A percentile compares a stretch with the other conserved stretches of the same genome.
phyloP scores from a whole-genome alignment of 306 rosid species.

The Rosa chinensis region DNA sequence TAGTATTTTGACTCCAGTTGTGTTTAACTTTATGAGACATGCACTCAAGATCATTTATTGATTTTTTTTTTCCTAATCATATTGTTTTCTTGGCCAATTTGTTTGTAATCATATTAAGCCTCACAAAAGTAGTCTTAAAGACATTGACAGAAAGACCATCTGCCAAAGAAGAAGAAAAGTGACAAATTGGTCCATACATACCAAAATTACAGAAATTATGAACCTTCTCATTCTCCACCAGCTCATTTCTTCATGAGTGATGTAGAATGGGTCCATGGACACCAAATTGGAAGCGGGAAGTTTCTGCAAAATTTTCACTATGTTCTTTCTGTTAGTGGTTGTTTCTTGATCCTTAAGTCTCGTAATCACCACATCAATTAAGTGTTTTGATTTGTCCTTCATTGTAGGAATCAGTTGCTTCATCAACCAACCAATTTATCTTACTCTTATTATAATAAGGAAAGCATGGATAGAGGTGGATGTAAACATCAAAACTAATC shows the following conservation, averaged over 20 bases:
- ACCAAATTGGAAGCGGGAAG: neutral
- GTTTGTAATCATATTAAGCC: neutral
- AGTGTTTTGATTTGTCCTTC: neutral
- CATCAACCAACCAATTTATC: neutral
- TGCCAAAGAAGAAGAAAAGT: neutral
- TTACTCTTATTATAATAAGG: neutral
- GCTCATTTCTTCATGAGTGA: neutral
- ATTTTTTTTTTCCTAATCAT: neutral
- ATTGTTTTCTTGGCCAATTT: neutral
- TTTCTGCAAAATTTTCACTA: neutral
- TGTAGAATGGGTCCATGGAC: neutral
- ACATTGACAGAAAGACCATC: neutral
- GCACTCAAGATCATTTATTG: neutral
- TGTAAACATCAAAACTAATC: neutral
- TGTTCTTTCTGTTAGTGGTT: neutral
- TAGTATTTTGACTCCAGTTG: neutral
- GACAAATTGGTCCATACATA: neutral
- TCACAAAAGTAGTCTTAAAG: neutral
- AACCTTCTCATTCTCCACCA: neutral
- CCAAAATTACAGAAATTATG: neutral
- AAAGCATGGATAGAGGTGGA: neutral
- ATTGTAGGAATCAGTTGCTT: neutral
- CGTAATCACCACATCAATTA: neutral
- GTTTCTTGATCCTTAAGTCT: neutral
- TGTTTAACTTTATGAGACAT: neutral